Evolutionary conservation across 2,329 filamentous ascomycete species (phyloP).

Genomic region (Cladosporium sp.): DNA sequence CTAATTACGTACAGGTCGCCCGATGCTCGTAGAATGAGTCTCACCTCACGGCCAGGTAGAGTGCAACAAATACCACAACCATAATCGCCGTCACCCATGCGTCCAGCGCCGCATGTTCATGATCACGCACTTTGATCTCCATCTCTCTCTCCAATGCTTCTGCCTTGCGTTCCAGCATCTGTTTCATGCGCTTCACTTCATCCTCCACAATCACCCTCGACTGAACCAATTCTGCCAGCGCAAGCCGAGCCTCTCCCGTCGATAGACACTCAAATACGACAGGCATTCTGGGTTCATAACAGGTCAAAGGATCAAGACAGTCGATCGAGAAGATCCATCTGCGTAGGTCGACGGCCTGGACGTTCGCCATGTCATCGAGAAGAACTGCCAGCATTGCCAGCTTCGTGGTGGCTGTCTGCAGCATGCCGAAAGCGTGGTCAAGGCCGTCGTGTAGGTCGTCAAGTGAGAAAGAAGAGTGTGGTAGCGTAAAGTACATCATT

Average conservation of each 20-base stretch:
- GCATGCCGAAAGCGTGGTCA: background rate
- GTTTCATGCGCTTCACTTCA: background rate
- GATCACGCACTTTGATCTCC: background rate
- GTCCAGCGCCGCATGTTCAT: background rate
- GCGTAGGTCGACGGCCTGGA: background rate
- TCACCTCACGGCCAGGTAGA: constrained; percentile 2
- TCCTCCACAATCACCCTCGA: background rate
- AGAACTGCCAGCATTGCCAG: background rate
- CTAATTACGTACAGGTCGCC: too few species aligned
- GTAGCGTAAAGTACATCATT: constrained; percentile 7
- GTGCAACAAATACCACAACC: background rate
- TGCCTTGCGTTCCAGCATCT: background rate
- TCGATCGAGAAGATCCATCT: background rate
- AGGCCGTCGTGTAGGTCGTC: background rate
- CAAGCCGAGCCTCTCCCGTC: background rate
- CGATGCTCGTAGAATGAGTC: too few species aligned
- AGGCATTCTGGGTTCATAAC: background rate
- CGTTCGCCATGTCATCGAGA: background rate
- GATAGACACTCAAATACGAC: constrained; percentile 4
- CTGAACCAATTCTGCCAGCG: constrained; percentile 3
- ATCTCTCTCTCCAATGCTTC: background rate
- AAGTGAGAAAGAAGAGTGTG: background rate
- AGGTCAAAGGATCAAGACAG: background rate
- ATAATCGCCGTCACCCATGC: constrained; percentile 1
- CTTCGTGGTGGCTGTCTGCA: background rate